Conservation (phyloP, 2,329 filamentous ascomycete genomes). For the Ophiostoma angusticollis region DNA sequence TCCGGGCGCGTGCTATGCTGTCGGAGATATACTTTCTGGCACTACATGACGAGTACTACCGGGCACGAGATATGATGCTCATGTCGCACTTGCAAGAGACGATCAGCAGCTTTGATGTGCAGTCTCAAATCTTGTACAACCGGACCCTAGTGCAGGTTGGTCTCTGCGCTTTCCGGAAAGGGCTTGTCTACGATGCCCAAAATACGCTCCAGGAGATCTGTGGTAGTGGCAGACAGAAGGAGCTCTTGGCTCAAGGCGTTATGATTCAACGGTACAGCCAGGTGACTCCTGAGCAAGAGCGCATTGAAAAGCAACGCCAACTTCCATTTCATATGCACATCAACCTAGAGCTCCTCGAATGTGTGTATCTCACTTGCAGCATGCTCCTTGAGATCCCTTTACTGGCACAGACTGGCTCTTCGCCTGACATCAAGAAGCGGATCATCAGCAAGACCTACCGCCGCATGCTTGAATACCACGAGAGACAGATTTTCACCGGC, state of each 20-base stretch:
- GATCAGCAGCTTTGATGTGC: slow-evolving; percentile 91
- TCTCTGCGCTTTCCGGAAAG: slow-evolving; percentile 94
- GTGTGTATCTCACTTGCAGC: slow-evolving; percentile 95
- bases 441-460: slow-evolving; percentile 99
- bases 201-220: slow-evolving; percentile 97
- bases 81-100: slow-evolving; percentile 99
- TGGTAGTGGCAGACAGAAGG: slow-evolving; percentile 93
- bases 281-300: slow-evolving; percentile 94
- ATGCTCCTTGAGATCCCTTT: slow-evolving; percentile 98
- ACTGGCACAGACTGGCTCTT: slow-evolving; percentile 90
- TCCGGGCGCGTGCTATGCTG: slow-evolving; percentile 90
- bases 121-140: slow-evolving; percentile 97
- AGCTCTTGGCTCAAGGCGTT: slow-evolving; percentile 91
- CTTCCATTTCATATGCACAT: slow-evolving; percentile 99
- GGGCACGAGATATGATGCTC: slow-evolving; percentile 95
- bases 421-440: slow-evolving; percentile 91
- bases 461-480: slow-evolving; percentile 97
- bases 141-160: slow-evolving; percentile 94
- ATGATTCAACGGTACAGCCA: slow-evolving; percentile 96
- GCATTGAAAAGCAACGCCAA: slow-evolving; percentile 91
- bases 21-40: slow-evolving; percentile 98
- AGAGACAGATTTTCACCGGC: slow-evolving; percentile 97
- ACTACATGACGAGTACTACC: slow-evolving; percentile 95
- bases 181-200: slow-evolving; percentile 93
- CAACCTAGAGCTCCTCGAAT: slow-evolving; percentile 95